Evolutionary conservation across 2,329 filamentous ascomycete species (phyloP).

Genomic region (Allantophomopsis cytisporea): DNA sequence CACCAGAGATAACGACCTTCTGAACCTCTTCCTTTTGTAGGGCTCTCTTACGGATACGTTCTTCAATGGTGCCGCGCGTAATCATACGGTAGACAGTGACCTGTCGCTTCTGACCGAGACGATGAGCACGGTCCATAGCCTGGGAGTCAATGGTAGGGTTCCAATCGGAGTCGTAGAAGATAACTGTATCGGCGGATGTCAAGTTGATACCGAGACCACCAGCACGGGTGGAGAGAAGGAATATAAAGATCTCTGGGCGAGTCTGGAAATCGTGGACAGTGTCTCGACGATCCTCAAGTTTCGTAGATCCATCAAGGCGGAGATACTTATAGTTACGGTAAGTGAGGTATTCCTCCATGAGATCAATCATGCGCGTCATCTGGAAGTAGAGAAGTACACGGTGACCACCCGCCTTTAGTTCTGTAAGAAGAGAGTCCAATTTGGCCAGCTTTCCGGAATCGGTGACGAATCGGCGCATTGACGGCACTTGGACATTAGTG

Average conservation of each 20-base stretch:
- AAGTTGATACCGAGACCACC: slow-evolving; percentile 97
- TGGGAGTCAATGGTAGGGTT: slow-evolving; percentile 98
- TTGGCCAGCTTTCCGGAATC: slow-evolving; percentile 94
- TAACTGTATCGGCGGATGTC: slow-evolving; percentile 92
- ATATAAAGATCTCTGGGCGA: slow-evolving; percentile 89
- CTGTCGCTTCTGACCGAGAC: slow-evolving; percentile 88
- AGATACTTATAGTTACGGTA: slow-evolving; percentile 99
- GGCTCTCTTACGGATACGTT: slow-evolving; percentile 92
- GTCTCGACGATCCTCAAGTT: slow-evolving; percentile 90
- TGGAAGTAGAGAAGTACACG: slow-evolving; percentile 98
- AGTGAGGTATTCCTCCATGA: slow-evolving; percentile 98
- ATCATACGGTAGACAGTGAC: slow-evolving; percentile 97
- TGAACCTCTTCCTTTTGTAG: slow-evolving; percentile 98
- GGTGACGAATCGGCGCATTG: slow-evolving; percentile 94
- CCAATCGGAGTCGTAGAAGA: slow-evolving; percentile 99
- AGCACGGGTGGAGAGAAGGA: slow-evolving; percentile 87
- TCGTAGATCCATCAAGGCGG: slow-evolving; percentile 89
- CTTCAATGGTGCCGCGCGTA: slow-evolving; percentile 91
- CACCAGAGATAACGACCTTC: slow-evolving; percentile 88
- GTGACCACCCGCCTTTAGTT: slow-evolving; percentile 84
- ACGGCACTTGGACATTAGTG: slow-evolving; percentile 84
- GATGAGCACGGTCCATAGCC: slow-evolving; percentile 97
- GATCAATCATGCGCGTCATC: slow-evolving; percentile 99
- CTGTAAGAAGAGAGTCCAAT: slow-evolving; percentile 72
- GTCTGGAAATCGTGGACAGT: slow-evolving; percentile 96